Percentiles rank a stretch among this genome's conserved stretches.
Evolutionary conservation across 352 stramenopile species (phyloP).

Genomic region (Pilasporangium apinafurcum): DNA sequence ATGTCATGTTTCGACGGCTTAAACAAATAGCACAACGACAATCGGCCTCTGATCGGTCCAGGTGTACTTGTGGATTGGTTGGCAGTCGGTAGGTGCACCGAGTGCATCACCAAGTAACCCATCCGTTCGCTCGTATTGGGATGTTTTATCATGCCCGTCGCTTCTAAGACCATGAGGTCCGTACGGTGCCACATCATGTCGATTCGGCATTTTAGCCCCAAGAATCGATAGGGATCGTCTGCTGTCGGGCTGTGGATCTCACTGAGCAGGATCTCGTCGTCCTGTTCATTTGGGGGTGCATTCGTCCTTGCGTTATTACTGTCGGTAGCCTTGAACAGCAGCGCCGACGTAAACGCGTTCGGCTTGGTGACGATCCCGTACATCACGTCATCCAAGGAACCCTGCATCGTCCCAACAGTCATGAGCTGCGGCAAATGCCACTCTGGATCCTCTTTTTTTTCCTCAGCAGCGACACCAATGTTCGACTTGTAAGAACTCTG

Average conservation of each 20-base stretch:
- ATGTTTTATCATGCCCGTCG: slow-evolving; percentile 23
- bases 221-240: slow-evolving; percentile 45
- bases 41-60: not conserved
- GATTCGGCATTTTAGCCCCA: slow-evolving; percentile 55
- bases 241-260: slow-evolving; percentile 25
- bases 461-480: too few relatives aligned
- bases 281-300: too few relatives aligned
- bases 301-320: slow-evolving; percentile 30
- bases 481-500: too few relatives aligned
- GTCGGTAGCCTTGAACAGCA: slow-evolving; percentile 24
- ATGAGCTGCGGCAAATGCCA: slow-evolving; percentile 29
- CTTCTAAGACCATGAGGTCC: slow-evolving; percentile 56
- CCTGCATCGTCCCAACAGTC: slow-evolving; percentile 29
- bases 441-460: slow-evolving; percentile 25
- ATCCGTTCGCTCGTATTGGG: slow-evolving; percentile 31
- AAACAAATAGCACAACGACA: slow-evolving; percentile 7
- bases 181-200: slow-evolving; percentile 24
- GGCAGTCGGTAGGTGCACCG: not conserved
- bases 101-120: slow-evolving; percentile 61
- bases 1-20: slow-evolving; percentile 2
- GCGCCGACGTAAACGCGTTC: slow-evolving; percentile 36
- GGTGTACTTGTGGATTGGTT: not conserved
- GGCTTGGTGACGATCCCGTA: slow-evolving; percentile 38
- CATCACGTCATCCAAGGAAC: slow-evolving; percentile 53
- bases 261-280: slow-evolving; percentile 36